Percentiles rank a stretch among this genome's conserved stretches.
Evolutionary conservation across 805 yeast genomes (phyloP).

Genomic region (Cyberlindnera maclurae): DNA sequence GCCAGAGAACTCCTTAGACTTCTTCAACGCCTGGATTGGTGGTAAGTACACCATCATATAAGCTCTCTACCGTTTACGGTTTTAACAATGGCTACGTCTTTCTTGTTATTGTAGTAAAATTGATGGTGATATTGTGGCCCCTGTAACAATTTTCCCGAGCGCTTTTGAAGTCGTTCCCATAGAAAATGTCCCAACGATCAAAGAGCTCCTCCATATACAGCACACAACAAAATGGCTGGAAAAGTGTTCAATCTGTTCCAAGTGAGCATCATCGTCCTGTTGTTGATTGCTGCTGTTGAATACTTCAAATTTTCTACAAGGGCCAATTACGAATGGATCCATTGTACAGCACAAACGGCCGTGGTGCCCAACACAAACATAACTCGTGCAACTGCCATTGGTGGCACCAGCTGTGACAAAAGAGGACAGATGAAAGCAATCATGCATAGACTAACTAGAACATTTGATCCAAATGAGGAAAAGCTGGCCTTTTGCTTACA

Average conservation of each 20-base stretch:
- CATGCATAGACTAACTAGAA: conserved; percentile 31
- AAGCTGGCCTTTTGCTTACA: conserved; percentile 30
- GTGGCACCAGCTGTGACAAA: conserved; percentile 38
- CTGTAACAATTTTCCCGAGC: too few species aligned
- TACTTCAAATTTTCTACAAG: conserved; percentile 35
- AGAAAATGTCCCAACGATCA: too few species aligned
- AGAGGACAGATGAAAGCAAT: conserved; percentile 36
- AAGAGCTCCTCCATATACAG: too few species aligned
- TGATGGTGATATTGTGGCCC: too few species aligned
- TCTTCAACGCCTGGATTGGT: conserved; percentile 80
- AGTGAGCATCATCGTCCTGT: conserved; percentile 24
- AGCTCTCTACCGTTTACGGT: background rate
- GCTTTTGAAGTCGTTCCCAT: too few species aligned
- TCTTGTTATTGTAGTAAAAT: too few species aligned
- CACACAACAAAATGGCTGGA: conserved; percentile 10
- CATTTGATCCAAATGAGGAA: conserved; percentile 32
- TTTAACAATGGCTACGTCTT: too few species aligned
- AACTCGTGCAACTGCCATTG: conserved; percentile 28
- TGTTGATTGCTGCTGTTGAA: conserved; percentile 33
- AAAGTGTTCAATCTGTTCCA: conserved; percentile 22
- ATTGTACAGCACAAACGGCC: conserved; percentile 31
- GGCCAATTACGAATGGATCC: conserved; percentile 38
- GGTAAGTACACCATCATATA: conserved; percentile 44
- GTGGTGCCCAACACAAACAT: conserved; percentile 23
- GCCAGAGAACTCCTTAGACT: conserved; percentile 67